Evolutionary conservation across 768 basidiomycete species (phyloP).

Genomic region (Panaeolus papilionaceus): DNA sequence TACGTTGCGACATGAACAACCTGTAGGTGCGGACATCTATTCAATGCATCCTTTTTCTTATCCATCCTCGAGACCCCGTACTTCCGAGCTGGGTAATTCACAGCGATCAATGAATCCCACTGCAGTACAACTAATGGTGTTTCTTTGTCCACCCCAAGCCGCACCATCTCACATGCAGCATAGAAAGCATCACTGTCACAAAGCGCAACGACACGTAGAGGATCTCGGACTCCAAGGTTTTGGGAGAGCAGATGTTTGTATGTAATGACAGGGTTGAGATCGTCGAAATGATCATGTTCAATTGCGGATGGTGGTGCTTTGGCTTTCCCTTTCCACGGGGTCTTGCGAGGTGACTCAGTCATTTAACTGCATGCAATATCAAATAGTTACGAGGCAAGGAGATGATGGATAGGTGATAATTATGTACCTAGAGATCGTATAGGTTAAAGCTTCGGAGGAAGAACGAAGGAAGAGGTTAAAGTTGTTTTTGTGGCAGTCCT

Average conservation of each 20-base stretch:
- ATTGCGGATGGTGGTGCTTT: constrained; percentile 37
- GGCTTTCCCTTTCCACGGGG: constrained; percentile 64
- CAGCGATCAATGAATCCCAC: constrained; percentile 90
- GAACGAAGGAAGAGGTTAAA: not conserved
- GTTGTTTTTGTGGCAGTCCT: too few relatives aligned
- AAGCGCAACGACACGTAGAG: constrained; percentile 84
- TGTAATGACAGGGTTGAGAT: constrained; percentile 72
- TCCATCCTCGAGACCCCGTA: constrained; percentile 95
- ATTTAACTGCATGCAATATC: not conserved
- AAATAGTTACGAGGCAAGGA: not conserved
- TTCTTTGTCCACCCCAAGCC: constrained; percentile 66
- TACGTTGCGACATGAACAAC: constrained; percentile 97
- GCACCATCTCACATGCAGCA: constrained; percentile 85
- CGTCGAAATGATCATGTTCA: constrained; percentile 54
- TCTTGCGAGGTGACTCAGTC: not conserved
- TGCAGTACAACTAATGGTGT: constrained; percentile 84
- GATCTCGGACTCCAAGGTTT: constrained; percentile 73
- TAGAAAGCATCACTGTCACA: constrained; percentile 92
- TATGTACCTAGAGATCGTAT: not conserved
- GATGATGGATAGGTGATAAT: not conserved
- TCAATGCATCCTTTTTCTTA: constrained; percentile 80
- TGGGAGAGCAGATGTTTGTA: constrained; percentile 79
- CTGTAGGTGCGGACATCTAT: constrained; percentile 83
- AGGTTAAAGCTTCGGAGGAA: not conserved
- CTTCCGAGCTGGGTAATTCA: constrained; percentile 93